Conservation (phyloP, 2,329 filamentous ascomycete species). For the Thielaviopsis populi region DNA sequence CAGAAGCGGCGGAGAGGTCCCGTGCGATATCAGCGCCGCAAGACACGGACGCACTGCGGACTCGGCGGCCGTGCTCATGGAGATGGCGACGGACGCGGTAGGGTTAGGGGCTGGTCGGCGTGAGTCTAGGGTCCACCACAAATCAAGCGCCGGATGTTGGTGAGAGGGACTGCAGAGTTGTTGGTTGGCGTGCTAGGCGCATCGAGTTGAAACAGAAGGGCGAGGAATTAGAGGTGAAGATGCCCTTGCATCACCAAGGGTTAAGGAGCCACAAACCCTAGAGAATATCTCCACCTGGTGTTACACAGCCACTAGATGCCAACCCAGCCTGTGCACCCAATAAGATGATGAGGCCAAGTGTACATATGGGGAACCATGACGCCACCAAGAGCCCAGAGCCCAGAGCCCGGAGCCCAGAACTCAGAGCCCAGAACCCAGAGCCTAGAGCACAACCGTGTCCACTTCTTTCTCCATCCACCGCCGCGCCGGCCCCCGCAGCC, state of each 20-base stretch:
- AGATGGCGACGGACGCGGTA: conserved; percentile 31
- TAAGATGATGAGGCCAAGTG: background rate
- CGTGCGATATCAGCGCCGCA: conserved; percentile 56
- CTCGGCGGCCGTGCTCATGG: conserved; percentile 68
- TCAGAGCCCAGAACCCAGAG: background rate
- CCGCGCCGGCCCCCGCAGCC: background rate
- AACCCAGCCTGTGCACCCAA: background rate
- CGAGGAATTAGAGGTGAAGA: background rate
- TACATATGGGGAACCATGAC: background rate
- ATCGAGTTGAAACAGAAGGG: background rate
- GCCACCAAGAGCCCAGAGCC: background rate
- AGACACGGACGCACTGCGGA: conserved; percentile 73
- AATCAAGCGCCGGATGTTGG: too few relatives aligned
- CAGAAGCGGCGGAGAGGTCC: conserved; percentile 69
- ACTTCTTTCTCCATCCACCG: background rate
- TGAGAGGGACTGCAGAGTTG: background rate
- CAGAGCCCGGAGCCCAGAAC: too few relatives aligned
- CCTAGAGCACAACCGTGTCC: background rate
- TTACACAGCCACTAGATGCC: background rate
- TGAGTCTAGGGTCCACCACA: background rate
- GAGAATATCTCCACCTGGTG: background rate
- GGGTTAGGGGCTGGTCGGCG: background rate
- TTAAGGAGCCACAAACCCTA: background rate
- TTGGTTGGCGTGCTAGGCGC: background rate
- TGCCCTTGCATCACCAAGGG: too few relatives aligned